Evolutionary conservation across 495 filamentous ascomycete genomes (phyloP).

Genomic region (Penicillium flavigenum): DNA sequence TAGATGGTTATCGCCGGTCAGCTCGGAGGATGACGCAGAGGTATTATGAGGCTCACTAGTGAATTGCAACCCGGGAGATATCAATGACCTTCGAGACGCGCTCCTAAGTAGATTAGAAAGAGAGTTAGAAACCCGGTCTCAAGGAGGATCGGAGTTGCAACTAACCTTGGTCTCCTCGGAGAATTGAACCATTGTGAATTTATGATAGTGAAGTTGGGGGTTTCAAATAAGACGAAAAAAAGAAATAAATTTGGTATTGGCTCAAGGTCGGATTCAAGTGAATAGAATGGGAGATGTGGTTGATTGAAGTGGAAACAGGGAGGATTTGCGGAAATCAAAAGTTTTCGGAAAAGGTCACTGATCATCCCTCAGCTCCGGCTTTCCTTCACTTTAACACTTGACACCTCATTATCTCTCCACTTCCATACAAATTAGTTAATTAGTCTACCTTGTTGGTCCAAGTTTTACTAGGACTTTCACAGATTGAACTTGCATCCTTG

Average conservation of each 20-base stretch:
- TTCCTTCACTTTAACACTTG: slow-evolving; percentile 8
- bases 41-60: slow-evolving; percentile 64
- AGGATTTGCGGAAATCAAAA: slow-evolving; percentile 29
- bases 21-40: not conserved
- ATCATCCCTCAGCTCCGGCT: slow-evolving; percentile 1
- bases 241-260: not conserved
- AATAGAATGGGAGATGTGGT: not conserved
- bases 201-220: not conserved
- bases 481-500: not conserved
- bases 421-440: not conserved
- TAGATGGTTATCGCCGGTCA: slow-evolving; percentile 13
- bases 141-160: slow-evolving; percentile 9
- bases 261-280: not conserved
- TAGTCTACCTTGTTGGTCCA: not conserved
- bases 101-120: slow-evolving; percentile 60
- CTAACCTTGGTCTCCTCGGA: slow-evolving; percentile 95
- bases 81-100: slow-evolving; percentile 95
- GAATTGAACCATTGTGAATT: slow-evolving; percentile 68
- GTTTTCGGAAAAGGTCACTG: slow-evolving; percentile 31
- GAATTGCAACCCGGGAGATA: slow-evolving; percentile 89
- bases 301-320: slow-evolving; percentile 13
- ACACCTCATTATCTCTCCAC: not conserved
- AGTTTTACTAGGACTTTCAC: not conserved
- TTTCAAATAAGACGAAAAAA: slow-evolving; percentile 1
- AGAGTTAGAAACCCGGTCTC: slow-evolving; percentile 14